Conservation (phyloP, 176 grass and related monocot genomes). For the Carex parvula region DNA sequence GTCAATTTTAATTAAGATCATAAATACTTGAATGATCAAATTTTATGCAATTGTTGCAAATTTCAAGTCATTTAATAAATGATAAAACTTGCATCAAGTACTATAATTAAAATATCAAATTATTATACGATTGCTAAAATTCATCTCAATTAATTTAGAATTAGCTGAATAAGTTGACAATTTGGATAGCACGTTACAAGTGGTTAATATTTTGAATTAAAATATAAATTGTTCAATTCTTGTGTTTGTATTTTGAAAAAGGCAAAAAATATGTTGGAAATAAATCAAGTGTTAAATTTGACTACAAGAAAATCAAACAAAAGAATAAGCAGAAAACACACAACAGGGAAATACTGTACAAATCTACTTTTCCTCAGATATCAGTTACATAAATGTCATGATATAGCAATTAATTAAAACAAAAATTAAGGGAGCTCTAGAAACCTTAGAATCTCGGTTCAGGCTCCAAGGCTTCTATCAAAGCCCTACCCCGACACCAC, state of each 20-base stretch:
- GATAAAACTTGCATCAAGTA: no score
- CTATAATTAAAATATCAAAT: no score
- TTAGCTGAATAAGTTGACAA: background rate
- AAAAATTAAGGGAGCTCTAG: constrained; percentile 80
- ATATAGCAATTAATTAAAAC: constrained; percentile 32
- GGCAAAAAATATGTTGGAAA: background rate
- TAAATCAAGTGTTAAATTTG: background rate
- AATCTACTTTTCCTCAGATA: constrained; percentile 71
- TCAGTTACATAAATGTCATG: constrained; percentile 47
- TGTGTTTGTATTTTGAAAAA: background rate
- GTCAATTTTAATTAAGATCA: no score
- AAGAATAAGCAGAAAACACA: background rate
- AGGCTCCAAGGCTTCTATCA: constrained; percentile 60
- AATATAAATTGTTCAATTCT: background rate
- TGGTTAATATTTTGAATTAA: background rate
- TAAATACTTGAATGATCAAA: no score
- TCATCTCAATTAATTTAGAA: background rate
- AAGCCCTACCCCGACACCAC: constrained; percentile 36
- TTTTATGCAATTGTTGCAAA: no score
- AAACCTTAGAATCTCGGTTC: constrained; percentile 67
- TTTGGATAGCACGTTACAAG: background rate
- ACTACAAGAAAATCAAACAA: background rate
- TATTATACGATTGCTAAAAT: background rate
- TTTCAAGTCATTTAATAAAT: no score
- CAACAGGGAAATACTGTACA: constrained; percentile 54